Conservation (phyloP, 352 stramenopile species). For the Phytophthora pluvialis region DNA sequence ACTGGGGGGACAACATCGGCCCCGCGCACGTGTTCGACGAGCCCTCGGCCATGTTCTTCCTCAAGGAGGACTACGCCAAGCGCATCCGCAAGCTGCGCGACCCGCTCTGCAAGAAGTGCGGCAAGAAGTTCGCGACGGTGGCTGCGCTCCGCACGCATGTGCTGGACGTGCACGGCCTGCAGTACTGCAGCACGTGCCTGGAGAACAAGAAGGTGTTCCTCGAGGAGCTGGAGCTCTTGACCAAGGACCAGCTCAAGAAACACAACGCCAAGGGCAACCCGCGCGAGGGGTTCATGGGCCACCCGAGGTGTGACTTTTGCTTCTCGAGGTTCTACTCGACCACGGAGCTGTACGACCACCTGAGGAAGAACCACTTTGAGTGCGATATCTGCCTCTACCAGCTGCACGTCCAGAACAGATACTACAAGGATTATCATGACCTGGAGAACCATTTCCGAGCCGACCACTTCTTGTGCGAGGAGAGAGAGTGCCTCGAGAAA, state of each 20-base stretch:
- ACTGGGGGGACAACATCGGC: conserved; percentile 92
- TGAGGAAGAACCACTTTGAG: conserved; percentile 93
- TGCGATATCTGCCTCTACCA: conserved; percentile 90
- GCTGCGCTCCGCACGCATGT: conserved; percentile 77
- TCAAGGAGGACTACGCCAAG: conserved; percentile 68
- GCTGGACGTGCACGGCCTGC: conserved; percentile 71
- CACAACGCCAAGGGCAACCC: conserved; percentile 79
- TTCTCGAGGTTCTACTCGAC: conserved; percentile 89
- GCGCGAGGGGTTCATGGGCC: conserved; percentile 80
- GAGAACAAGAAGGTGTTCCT: conserved; percentile 92
- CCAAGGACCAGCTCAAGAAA: conserved; percentile 76
- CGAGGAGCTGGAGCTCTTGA: conserved; percentile 77
- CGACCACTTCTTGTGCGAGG: conserved; percentile 91
- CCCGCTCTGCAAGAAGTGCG: conserved; percentile 72
- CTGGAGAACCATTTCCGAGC: conserved; percentile 91
- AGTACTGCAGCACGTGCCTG: conserved; percentile 87
- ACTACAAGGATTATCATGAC: conserved; percentile 93
- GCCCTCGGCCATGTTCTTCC: conserved; percentile 87
- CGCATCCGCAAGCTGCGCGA: conserved; percentile 74
- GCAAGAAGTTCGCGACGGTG: conserved; percentile 75
- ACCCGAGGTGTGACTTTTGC: conserved; percentile 91
- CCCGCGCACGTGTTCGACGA: conserved; percentile 88
- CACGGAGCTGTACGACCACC: conserved; percentile 87
- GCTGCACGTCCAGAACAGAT: conserved; percentile 83
- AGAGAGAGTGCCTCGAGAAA: conserved; percentile 76